These are phyloP conservation scores for Datura wrightii DNA, from an alignment of 257 asterid species.

Conservation along the genomic window DNA sequence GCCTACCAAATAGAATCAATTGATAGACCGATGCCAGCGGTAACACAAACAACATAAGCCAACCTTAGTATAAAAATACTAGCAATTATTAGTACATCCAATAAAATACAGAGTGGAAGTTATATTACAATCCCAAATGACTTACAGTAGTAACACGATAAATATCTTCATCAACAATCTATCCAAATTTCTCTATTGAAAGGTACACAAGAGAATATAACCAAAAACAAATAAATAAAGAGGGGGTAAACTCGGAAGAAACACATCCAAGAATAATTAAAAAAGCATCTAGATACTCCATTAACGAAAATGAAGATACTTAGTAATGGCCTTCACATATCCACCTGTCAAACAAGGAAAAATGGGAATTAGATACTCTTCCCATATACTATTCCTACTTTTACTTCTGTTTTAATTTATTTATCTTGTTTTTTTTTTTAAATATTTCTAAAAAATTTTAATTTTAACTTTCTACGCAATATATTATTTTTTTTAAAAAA, in stretches of 20 bases:
- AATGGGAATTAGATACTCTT: neutral
- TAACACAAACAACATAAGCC: neutral
- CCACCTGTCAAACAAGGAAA: neutral
- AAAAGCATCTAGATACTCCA: conserved; percentile 1
- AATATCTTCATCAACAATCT: neutral
- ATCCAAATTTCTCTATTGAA: neutral
- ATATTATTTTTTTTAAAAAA: neutral
- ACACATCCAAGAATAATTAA: neutral
- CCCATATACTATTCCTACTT: neutral
- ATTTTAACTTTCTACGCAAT: no score
- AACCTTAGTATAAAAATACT: neutral
- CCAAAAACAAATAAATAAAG: neutral
- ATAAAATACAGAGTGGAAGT: neutral
- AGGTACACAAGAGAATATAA: neutral
- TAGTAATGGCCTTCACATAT: neutral
- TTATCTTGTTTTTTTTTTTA: no score
- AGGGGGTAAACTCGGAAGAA: neutral
- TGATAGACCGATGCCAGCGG: neutral
- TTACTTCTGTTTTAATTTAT: no score
- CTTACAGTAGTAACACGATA: neutral
- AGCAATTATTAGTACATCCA: neutral
- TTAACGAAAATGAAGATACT: neutral
- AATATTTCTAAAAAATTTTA: no score
- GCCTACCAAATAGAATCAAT: neutral
- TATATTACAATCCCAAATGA: neutral